Base-by-base conservation (phyloP, 106 monocot genomes). In the Dendrobium nobile region DNA sequence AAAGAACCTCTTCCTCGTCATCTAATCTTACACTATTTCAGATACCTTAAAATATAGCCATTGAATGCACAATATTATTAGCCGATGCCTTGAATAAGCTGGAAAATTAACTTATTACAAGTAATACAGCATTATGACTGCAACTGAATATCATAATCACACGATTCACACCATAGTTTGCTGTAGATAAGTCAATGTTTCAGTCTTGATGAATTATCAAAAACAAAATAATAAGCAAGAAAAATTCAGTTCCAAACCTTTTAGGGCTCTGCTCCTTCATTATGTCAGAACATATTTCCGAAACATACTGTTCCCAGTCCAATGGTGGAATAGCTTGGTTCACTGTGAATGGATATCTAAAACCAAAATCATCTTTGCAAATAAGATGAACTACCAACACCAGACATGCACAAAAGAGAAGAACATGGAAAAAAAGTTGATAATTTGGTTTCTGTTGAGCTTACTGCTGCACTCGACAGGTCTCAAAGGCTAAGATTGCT, bases 201-300 rank as follows among this genome's bases (percentile, higher is more conserved):
- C 16, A 70, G 33, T 37, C 37, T 37, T 70, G 15, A 70, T 70
- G 68, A 13, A 70, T 37, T 70, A 70, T 70, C 37, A 70, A 70
- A 61, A 37, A 37, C 70, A 43, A 43, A 33, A 74, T 7, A 40
- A 72, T 70, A 74, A 74, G 43, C 5, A 70, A n/a, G 42, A 74
- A 54, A 18, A 54, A 78, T 20, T 4, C 19, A 61, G 19, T 41
- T 26, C 2, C n/a, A 42, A 44, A 95, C 97, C 92, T 98, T 88
- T 98, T 98, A 75, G 97, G 97, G 79, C 94, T 98, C 80, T 98
- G 97, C 54, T 98, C 97, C 84, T 88, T 95, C 89, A 98, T 87
- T 68, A 98, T 91, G 86, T 98, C 97, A 78, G 92, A 88, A 78
- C 89, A 91, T 77, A 98, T 98, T 81, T 92, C 94, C 77, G 94